Conservation (phyloP, 805 yeast species). For the Phaffomyces thermotolerans region DNA sequence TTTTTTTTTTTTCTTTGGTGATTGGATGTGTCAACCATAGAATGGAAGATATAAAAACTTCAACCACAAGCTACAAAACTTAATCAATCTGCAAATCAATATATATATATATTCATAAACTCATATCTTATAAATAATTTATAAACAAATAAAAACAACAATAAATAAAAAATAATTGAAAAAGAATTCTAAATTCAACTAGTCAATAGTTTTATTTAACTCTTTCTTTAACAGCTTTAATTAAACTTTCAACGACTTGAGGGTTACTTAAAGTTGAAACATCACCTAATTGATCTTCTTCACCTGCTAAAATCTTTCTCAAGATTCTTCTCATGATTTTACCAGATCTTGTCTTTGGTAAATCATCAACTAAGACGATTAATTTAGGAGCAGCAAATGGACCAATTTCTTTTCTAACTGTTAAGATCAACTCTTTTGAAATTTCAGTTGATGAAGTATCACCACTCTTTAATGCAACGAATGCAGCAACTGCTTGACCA, state of each 20-base stretch:
- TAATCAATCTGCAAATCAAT: too few relatives aligned
- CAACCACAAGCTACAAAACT: too few relatives aligned
- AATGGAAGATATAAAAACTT: too few relatives aligned
- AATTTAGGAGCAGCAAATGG: conserved; percentile 83
- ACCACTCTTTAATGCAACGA: conserved; percentile 55
- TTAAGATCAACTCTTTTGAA: conserved; percentile 57
- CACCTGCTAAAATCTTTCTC: conserved; percentile 67
- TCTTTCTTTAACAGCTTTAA: conserved; percentile 37
- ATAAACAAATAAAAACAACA: background rate
- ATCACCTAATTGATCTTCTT: conserved; percentile 78
- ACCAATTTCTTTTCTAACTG: conserved; percentile 74
- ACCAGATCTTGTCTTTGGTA: conserved; percentile 83
- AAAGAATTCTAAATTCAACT: background rate
- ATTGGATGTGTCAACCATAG: too few relatives aligned
- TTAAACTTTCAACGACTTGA: conserved; percentile 59
- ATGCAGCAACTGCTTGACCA: conserved; percentile 82
- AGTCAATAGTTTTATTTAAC: conserved; percentile 5
- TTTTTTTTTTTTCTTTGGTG: too few relatives aligned
- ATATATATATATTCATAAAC: too few relatives aligned
- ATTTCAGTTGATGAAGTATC: conserved; percentile 27
- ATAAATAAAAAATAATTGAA: conserved; percentile 1
- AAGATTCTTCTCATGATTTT: conserved; percentile 83
- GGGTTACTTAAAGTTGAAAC: conserved; percentile 74
- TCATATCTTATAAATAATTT: background rate
- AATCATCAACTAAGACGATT: conserved; percentile 63